phyloP scores from a whole-genome alignment of 164 flowering plant species.

The Nymphaea colorata region DNA sequence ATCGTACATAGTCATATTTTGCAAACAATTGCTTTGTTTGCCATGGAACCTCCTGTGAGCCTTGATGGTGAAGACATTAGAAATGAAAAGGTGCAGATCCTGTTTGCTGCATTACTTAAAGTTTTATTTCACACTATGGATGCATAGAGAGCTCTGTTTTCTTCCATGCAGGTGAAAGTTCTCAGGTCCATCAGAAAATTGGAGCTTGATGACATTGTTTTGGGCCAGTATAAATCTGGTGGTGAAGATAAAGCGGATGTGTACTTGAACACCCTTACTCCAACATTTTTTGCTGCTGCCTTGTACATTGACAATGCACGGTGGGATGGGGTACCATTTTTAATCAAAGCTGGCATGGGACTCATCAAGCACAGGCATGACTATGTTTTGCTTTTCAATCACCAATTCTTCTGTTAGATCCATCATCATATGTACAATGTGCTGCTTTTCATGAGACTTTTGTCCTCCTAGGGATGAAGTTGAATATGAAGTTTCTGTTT shows the following conservation, averaged over 20 bases:
- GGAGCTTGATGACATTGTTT: conserved; percentile 34
- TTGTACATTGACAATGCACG: conserved; percentile 54
- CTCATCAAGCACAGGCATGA: conserved; percentile 47
- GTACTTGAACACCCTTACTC: conserved; percentile 29
- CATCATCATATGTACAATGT: too few relatives aligned
- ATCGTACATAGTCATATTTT: conserved; percentile 51
- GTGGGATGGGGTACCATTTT: conserved; percentile 70
- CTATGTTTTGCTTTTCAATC: neutral
- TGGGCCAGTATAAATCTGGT: conserved; percentile 48
- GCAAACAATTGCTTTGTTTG: conserved; percentile 48
- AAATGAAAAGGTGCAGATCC: conserved; percentile 41
- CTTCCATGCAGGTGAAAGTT: conserved; percentile 39
- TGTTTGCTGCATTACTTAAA: neutral
- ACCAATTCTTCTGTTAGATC: too few relatives aligned
- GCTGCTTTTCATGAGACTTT: too few relatives aligned
- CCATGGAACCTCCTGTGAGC: conserved; percentile 62
- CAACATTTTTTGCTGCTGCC: conserved; percentile 53
- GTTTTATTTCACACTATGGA: neutral
- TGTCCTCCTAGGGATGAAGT: too few relatives aligned
- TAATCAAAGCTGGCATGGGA: conserved; percentile 51
- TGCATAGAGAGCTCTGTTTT: neutral
- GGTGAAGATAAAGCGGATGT: conserved; percentile 26
- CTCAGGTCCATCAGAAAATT: conserved; percentile 39
- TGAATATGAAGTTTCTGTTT: too few relatives aligned
- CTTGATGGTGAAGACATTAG: conserved; percentile 60